Evolutionary conservation across 257 asterid genomes (phyloP), one percentile per base, ranked within the genome.

Genomic region (Sherardia arvensis): DNA sequence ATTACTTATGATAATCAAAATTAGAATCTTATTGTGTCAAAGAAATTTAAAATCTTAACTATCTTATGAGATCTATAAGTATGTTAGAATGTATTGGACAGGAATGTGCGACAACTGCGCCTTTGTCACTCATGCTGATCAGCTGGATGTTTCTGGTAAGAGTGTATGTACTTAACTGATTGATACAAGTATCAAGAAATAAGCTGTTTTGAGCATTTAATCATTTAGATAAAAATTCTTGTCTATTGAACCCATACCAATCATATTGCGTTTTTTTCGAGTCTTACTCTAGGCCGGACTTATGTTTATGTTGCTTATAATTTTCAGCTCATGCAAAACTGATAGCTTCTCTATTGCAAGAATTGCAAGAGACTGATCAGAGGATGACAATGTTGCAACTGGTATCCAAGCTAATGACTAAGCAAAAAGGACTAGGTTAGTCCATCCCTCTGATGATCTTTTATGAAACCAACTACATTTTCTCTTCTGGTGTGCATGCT

Each of bases 81-180:
- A 40, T 68, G 29, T 73, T 75, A 55, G 51, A 15, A 47, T 55
- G 60, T 27, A 65, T 48, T 68, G 71, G 64, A 71, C 89, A 93
- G 99, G 99, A 69, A 90, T 93, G 97, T 93, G 99, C 69, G 99
- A 89, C 71, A 90, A 90, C 73, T 93, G 99, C 71, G 85, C 91
- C 61, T 87, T 87, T 71, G 45, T 77, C 62, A 66, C 78, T 49
- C 91, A 85, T 68, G 70, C 90, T 76, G 82, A 79, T 67, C 94
- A 93, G 66, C 55, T 89, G 79, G 97, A 93, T 73, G 96, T 77
- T 67, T 83, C 96, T 61, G 93, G 99, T 92, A 77, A 32, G 76
- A 48, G 43, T 21, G 14, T 49, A 47, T 69, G 21, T 56, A 69
- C 49, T 61, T 28, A 34, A 25, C 25, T 28, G 11, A 4, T 32